Evolutionary conservation across 73 alveolate genomes (phyloP), one percentile per base, ranked within the genome.

Genomic region (Vitrella brassicaformis): DNA sequence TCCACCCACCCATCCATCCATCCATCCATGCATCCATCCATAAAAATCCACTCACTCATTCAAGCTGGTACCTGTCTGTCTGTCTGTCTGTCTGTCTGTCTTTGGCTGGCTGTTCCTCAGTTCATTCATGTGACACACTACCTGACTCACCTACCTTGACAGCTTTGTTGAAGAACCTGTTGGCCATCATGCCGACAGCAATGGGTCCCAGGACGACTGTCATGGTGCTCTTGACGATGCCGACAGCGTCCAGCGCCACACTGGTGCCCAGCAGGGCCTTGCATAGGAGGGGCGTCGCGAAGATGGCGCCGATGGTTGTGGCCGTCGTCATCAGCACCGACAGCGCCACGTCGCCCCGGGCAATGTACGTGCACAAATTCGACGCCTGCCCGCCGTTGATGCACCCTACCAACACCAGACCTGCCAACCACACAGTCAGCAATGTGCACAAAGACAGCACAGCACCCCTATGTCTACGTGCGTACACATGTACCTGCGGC

Each of bases 361-460:
- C 79, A 27, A 72, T 72, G 31, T 39, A 64, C 31, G 79, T 47
- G 31, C 79, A 72, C 71, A 72, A 27, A 25, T 72, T 72, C 0
- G 79, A 72, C 0, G 79, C 47, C 70, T 72, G 79, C 30, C 79
- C 79, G 19, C 79, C 79, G 22, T 72, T 72, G 65, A 72, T 72
- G 25, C 71, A 72, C 46, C 79, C 79, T 26, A 72, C 47, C 79
- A 72, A 64, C 64, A 72, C 79, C 46, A 72, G 28, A 28, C 79
- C 79, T 39, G 79, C 79, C 0, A 47, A 8, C 56, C 4, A 39
- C 14, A 8, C 56, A 39, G 56, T 14, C 4, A 14, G 56, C 56
- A 39, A 39, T n/a, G n/a, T n/a, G n/a, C n/a, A n/a, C n/a, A n/a
- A n/a, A n/a, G n/a, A n/a, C n/a, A n/a, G n/a, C n/a, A n/a, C n/a